Evolutionary conservation across 2,329 filamentous ascomycete genomes (phyloP).

Genomic region (Madurella mycetomatis): DNA sequence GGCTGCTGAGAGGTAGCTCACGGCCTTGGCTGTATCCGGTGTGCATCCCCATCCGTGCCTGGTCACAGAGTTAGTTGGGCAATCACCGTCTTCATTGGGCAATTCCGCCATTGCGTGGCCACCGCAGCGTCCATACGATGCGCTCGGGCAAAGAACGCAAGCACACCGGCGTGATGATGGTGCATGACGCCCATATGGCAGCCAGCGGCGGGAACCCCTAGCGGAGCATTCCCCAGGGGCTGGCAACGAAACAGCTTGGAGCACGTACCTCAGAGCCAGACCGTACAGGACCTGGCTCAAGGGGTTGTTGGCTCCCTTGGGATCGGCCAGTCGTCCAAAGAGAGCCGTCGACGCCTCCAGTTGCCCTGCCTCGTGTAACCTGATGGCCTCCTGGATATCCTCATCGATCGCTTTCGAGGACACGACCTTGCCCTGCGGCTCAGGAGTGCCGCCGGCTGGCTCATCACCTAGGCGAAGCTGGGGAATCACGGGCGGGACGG

Average conservation of each 20-base stretch:
- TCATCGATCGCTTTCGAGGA: conserved; percentile 54
- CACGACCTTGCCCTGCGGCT: conserved; percentile 32
- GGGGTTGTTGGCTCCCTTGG: conserved; percentile 80
- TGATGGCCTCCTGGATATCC: conserved; percentile 92
- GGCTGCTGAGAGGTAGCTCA: conserved; percentile 81
- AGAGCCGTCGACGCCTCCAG: conserved; percentile 75
- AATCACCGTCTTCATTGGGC: conserved; percentile 18
- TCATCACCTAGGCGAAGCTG: conserved; percentile 28
- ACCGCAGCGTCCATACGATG: conserved; percentile 15
- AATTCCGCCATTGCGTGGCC: conserved; percentile 13
- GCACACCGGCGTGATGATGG: conserved; percentile 2
- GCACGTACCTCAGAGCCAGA: conserved; percentile 72
- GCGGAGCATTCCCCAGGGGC: not conserved
- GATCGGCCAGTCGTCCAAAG: conserved; percentile 80
- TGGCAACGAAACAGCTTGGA: not conserved
- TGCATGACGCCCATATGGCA: conserved; percentile 8
- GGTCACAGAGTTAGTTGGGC: conserved; percentile 50
- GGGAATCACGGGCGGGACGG: conserved; percentile 27
- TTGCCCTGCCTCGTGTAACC: conserved; percentile 80
- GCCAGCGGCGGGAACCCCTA: not conserved
- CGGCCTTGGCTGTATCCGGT: conserved; percentile 88
- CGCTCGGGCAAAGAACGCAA: not conserved
- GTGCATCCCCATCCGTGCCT: conserved; percentile 71
- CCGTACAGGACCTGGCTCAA: conserved; percentile 95
- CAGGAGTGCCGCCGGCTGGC: conserved; percentile 22